These are phyloP conservation scores for Lichenothelia convexa DNA, from an alignment of 495 filamentous ascomycete species.

Conservation along the genomic window DNA sequence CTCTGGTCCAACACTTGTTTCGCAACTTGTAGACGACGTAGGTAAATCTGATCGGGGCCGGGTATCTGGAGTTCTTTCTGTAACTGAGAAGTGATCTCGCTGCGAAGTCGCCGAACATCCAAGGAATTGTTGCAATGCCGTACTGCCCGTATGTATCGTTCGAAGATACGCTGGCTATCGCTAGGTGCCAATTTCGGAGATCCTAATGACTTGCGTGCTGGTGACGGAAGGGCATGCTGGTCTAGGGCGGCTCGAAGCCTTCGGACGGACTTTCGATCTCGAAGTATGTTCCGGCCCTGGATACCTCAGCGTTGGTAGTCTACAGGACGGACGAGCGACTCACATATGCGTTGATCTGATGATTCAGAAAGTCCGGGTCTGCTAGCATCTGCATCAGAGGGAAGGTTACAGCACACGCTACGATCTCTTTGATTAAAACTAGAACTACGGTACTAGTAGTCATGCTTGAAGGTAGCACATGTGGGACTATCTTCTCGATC, in stretches of 20 bases:
- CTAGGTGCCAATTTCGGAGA: slow-evolving; percentile 48
- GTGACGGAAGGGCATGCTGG: slow-evolving; percentile 75
- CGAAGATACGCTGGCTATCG: slow-evolving; percentile 83
- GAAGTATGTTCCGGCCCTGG: slow-evolving; percentile 63
- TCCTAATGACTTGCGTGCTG: slow-evolving; percentile 37
- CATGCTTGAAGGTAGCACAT: slow-evolving; percentile 52
- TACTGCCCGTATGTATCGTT: slow-evolving; percentile 82
- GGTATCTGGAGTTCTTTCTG: slow-evolving; percentile 67
- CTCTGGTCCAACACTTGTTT: slow-evolving; percentile 81
- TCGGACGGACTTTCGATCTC: slow-evolving; percentile 88
- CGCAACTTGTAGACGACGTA: slow-evolving; percentile 77
- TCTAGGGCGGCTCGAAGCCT: slow-evolving; percentile 88
- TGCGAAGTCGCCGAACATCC: slow-evolving; percentile 79
- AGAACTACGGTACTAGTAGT: slow-evolving; percentile 61
- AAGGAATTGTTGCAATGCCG: slow-evolving; percentile 80
- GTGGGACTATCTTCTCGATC: slow-evolving; percentile 50
- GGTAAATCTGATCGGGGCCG: slow-evolving; percentile 64
- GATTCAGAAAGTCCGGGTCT: slow-evolving; percentile 95
- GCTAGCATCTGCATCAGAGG: slow-evolving; percentile 53
- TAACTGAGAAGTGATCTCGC: slow-evolving; percentile 80
- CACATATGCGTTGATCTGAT: slow-evolving; percentile 71
- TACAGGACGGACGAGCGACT: slow-evolving; percentile 4
- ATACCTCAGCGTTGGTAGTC: neutral
- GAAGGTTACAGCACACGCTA: slow-evolving; percentile 56
- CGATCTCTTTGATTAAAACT: slow-evolving; percentile 67